Conservation (phyloP, 352 stramenopile species). For the Phytopythium aichiense region DNA sequence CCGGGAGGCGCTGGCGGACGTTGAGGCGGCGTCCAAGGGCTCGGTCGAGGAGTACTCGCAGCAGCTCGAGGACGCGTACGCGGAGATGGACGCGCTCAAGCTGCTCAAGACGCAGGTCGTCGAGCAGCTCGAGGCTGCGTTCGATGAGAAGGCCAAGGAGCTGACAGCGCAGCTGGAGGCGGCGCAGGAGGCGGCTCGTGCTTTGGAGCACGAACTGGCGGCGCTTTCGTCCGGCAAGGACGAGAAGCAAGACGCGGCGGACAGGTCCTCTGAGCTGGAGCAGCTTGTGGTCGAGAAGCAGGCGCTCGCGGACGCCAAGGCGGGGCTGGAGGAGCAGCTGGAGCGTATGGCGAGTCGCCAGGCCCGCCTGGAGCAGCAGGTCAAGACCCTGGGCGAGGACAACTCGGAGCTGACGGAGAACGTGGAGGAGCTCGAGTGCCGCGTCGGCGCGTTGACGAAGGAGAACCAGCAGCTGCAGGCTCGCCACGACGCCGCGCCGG, state of each 20-base stretch:
- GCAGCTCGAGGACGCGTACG: conserved; percentile 26
- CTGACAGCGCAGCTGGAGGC: conserved; percentile 9
- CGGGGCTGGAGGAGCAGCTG: conserved; percentile 29
- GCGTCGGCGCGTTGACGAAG: conserved; percentile 5
- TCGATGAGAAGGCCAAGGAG: conserved; percentile 15
- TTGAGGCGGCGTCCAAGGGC: conserved; percentile 10
- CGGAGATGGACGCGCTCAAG: conserved; percentile 26
- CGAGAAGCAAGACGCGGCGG: conserved; percentile 1
- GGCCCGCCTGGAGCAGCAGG: conserved; percentile 16
- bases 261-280: conserved; percentile 9
- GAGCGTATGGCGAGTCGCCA: conserved; percentile 21
- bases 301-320: conserved; percentile 26
- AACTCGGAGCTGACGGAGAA: conserved; percentile 25
- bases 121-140: conserved; percentile 22
- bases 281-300: conserved; percentile 10
- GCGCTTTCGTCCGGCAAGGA: not conserved
- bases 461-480: conserved; percentile 1
- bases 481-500: not conserved
- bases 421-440: conserved; percentile 16
- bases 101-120: conserved; percentile 22
- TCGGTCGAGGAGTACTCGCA: conserved; percentile 18
- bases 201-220: conserved; percentile 6
- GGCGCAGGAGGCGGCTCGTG: not conserved
- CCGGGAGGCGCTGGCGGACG: conserved; percentile 6
- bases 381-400: conserved; percentile 29